A percentile compares a stretch with the other conserved stretches of the same genome.
These are phyloP conservation scores for Plasmodium reichenowi DNA, from an alignment of 169 alveolate genomes.

Conservation along the genomic window DNA sequence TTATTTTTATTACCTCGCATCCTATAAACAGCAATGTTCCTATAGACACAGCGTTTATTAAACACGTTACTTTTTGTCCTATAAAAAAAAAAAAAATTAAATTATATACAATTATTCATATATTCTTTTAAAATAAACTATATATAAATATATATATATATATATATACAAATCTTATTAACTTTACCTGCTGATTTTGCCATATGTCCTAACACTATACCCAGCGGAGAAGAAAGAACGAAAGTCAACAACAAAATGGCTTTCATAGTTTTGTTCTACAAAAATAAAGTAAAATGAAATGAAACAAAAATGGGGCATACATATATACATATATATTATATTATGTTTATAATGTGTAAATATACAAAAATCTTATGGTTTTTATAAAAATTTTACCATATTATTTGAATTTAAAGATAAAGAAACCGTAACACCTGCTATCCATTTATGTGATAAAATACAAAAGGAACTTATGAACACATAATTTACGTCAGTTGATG, in stretches of 20 bases:
- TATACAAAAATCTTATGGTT: not conserved
- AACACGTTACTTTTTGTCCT: conserved; percentile 55
- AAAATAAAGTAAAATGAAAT: not conserved
- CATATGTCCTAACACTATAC: conserved; percentile 50
- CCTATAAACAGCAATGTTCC: conserved; percentile 64
- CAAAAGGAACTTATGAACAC: conserved; percentile 64
- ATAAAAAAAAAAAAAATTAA: conserved; percentile 2
- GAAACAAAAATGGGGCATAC: too few relatives aligned
- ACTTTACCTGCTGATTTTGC: conserved; percentile 31
- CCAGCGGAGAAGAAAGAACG: conserved; percentile 49
- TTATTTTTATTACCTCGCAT: conserved; percentile 42
- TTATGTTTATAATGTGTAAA: too few relatives aligned
- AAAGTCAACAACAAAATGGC: conserved; percentile 21
- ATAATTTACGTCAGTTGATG: conserved; percentile 29
- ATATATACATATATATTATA: too few relatives aligned
- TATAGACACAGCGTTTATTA: conserved; percentile 54
- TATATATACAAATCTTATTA: too few relatives aligned
- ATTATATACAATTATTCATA: not conserved
- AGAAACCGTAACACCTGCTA: conserved; percentile 67
- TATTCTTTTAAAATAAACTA: not conserved
- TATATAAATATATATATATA: too few relatives aligned
- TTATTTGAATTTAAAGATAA: conserved; percentile 45
- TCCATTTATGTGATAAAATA: conserved; percentile 62
- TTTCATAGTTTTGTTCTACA: conserved; percentile 48
- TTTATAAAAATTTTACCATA: conserved; percentile 27